phyloP scores from a whole-genome alignment of 1,139 yeast species.

The Yamadazyma epiphylla region DNA sequence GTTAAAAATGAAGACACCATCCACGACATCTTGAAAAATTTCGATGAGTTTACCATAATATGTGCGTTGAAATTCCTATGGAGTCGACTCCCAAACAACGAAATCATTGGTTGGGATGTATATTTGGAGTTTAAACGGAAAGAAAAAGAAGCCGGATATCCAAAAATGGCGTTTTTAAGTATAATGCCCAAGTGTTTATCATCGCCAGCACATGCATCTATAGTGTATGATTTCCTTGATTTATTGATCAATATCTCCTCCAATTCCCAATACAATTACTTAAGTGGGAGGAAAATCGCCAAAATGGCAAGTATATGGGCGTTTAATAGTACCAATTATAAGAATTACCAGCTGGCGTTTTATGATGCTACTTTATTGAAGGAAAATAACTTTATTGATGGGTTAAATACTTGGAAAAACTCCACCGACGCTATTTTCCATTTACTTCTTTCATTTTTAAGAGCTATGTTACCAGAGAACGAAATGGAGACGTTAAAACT shows the following conservation, averaged over 20 bases:
- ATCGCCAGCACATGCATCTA: conserved; percentile 85
- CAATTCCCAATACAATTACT: conserved; percentile 73
- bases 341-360: conserved; percentile 25
- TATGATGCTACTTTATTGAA: conserved; percentile 37
- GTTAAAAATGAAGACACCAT: conserved; percentile 29
- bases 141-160: conserved; percentile 62
- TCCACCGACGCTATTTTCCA: conserved; percentile 88
- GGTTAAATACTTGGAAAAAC: conserved; percentile 72
- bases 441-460: conserved; percentile 66
- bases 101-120: conserved; percentile 83
- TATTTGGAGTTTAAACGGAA: conserved; percentile 64
- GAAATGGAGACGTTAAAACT: conserved; percentile 53
- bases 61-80: conserved; percentile 78
- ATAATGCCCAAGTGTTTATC: conserved; percentile 81
- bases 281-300: conserved; percentile 77
- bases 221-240: conserved; percentile 83
- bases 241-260: conserved; percentile 75
- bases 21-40: conserved; percentile 32
- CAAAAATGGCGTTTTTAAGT: conserved; percentile 70
- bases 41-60: conserved; percentile 66
- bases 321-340: conserved; percentile 38
- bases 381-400: conserved; percentile 58
- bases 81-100: conserved; percentile 78
- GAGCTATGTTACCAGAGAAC: conserved; percentile 74
- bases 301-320: conserved; percentile 91